A percentile compares a stretch with the other conserved stretches of the same genome.
Evolutionary conservation across 2,329 filamentous ascomycete genomes (phyloP).

Genomic region (Dactylellina cionopaga): DNA sequence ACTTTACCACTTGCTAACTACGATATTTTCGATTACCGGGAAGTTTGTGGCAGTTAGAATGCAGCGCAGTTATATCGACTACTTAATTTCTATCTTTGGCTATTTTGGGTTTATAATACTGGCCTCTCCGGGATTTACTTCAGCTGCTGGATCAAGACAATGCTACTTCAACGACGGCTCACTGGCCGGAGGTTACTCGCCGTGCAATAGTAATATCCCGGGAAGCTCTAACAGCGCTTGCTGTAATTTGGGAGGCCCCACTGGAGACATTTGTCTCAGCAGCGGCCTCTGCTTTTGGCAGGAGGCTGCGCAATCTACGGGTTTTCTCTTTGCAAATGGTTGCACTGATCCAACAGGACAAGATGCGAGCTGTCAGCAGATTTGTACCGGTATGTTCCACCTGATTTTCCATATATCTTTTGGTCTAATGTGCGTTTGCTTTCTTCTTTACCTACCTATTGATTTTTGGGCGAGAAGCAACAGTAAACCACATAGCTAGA

Average conservation of each 20-base stretch:
- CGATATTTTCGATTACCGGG: too few relatives aligned
- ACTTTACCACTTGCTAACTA: too few relatives aligned
- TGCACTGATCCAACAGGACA: neutral
- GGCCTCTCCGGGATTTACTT: neutral
- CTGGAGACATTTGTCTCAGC: neutral
- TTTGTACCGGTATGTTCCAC: neutral
- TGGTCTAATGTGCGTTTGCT: too few relatives aligned
- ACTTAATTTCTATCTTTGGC: neutral
- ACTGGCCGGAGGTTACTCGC: neutral
- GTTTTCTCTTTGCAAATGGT: neutral
- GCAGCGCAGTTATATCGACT: too few relatives aligned
- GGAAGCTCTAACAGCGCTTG: neutral
- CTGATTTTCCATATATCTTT: neutral
- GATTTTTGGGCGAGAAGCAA: too few relatives aligned
- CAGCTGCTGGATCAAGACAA: neutral
- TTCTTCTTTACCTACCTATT: too few relatives aligned
- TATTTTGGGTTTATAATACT: neutral
- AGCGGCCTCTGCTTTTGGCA: conserved; percentile 3
- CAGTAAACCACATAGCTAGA: too few relatives aligned
- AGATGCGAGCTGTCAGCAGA: neutral
- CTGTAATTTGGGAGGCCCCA: neutral
- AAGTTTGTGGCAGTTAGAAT: too few relatives aligned
- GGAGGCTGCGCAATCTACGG: neutral
- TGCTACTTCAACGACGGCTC: conserved; percentile 5
- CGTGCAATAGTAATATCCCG: neutral